Percentiles rank a stretch among this genome's conserved stretches.
phyloP scores from a whole-genome alignment of 2,329 filamentous ascomycete genomes.

The Microcyclospora pomicola region DNA sequence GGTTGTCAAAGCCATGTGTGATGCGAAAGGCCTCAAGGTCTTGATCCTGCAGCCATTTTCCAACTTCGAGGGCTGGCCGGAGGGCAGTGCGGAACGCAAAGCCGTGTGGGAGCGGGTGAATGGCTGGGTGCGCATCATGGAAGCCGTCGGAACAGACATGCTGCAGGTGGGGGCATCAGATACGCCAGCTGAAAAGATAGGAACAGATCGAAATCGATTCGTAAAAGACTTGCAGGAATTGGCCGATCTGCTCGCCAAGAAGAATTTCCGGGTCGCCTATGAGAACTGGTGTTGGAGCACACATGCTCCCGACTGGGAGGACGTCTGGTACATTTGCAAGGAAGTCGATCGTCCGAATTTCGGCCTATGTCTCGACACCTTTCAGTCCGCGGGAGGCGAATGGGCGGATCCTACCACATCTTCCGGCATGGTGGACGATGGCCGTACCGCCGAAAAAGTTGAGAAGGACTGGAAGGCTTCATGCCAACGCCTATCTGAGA shows the following conservation, averaged over 20 bases:
- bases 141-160: slow-evolving; percentile 53
- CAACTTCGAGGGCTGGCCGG: slow-evolving; percentile 63
- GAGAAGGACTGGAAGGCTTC: slow-evolving; percentile 25
- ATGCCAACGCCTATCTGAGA: slow-evolving; percentile 15
- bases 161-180: slow-evolving; percentile 58
- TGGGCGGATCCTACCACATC: slow-evolving; percentile 56
- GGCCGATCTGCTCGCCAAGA: slow-evolving; percentile 45
- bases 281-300: slow-evolving; percentile 78
- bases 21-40: slow-evolving; percentile 42
- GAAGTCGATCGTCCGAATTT: slow-evolving; percentile 51
- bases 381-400: slow-evolving; percentile 59
- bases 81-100: slow-evolving; percentile 41
- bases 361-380: slow-evolving; percentile 64
- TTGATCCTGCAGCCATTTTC: slow-evolving; percentile 64
- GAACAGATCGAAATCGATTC: slow-evolving; percentile 35
- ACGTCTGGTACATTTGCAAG: slow-evolving; percentile 55
- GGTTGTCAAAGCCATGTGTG: slow-evolving; percentile 42
- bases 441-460: slow-evolving; percentile 31
- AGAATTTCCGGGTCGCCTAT: slow-evolving; percentile 52
- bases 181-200: slow-evolving; percentile 40
- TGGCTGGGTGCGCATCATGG: slow-evolving; percentile 61
- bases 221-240: slow-evolving; percentile 50
- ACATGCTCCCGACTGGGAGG: slow-evolving; percentile 52
- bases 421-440: slow-evolving; percentile 43
- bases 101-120: slow-evolving; percentile 49